Evolutionary conservation across 192 early-diverging fungal species (phyloP), one percentile per base, ranked within the genome.

Genomic region (Podila epigama): DNA sequence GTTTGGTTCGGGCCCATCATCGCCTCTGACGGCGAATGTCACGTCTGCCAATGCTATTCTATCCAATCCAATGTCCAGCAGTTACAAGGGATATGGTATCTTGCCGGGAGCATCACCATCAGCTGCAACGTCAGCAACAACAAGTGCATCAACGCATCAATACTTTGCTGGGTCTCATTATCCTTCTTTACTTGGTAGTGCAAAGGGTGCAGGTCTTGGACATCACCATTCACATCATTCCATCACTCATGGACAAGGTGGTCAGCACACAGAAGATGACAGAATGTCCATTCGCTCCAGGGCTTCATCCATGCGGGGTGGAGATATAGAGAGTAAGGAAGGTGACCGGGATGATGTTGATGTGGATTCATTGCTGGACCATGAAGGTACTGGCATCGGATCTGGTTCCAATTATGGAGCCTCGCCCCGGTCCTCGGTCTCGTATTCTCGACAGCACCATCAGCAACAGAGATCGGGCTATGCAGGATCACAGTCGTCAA

Each of bases 1-100:
- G 13, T 64, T 77, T 60, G 73, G 66, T 5, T 77, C 73, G 55
- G 66, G 66, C 20, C 73, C 73, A 3, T 77, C 73, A 0, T 77
- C 73, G 0, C 73, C 73, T 0, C 31, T 64, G 16, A 39, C 65
- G 4, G 34, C 35, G n/a, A 77, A 63, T 31, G 51, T 77, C 11
- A 68, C 28, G 4, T 33, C 55, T 7, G 50, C 55, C 9, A 53
- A 77, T 16, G 61, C 73, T 2, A 77, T 77, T 22, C 37, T 77
- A 37, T 77, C 66, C 22, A 63, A 77, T 58, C 65, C 73, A 0
- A 57, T 65, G 7, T 39, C 48, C 5, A 75, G 63, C 27, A 62
- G 71, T 18, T 75, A 44, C 65, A 75, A 62, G 37, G 71, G 71
- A 22, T 63, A 67, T 29, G 60, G 65, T 5, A 53, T 68, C 33